Conservation (phyloP, 768 basidiomycete species). For the Dioszegia crocea region DNA sequence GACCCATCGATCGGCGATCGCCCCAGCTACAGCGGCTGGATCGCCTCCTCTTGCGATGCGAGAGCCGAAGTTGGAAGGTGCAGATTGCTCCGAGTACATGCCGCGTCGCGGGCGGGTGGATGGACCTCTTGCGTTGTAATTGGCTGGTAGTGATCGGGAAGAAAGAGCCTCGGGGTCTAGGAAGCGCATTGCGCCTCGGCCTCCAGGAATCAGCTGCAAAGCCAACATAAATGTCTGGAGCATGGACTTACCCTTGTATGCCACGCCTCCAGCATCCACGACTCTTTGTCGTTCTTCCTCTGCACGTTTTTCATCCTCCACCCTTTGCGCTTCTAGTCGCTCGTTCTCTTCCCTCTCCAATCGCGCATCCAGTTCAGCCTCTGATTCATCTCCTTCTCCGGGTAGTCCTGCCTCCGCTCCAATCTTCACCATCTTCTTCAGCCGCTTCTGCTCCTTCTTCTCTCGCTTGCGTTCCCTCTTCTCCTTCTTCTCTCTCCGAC, state of each 20-base stretch:
- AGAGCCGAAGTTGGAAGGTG: not conserved
- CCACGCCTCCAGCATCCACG: constrained; percentile 35
- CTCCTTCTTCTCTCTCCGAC: constrained; percentile 18
- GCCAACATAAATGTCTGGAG: not conserved
- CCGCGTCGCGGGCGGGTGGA: not conserved
- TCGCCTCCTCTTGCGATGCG: not conserved
- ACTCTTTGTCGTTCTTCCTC: constrained; percentile 26
- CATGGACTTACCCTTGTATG: constrained; percentile 41
- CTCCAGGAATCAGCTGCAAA: constrained; percentile 14
- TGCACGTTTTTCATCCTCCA: constrained; percentile 21
- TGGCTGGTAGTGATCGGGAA: constrained; percentile 11
- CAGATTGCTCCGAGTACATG: not conserved
- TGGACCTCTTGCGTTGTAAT: constrained; percentile 18
- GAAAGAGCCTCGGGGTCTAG: constrained; percentile 38
- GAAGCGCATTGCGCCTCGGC: constrained; percentile 47
- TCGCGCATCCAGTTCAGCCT: constrained; percentile 45
- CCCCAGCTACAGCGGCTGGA: not conserved
- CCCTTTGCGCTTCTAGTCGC: constrained; percentile 27
- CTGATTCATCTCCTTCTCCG: constrained; percentile 34
- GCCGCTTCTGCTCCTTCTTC: constrained; percentile 5
- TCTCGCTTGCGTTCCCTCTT: constrained; percentile 29
- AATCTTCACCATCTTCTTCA: constrained; percentile 52
- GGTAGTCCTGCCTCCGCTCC: not conserved
- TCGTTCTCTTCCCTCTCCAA: constrained; percentile 49
- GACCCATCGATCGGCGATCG: constrained; percentile 11